phyloP scores from a whole-genome alignment of 257 asterid genomes.

The Solanum habrochaites region DNA sequence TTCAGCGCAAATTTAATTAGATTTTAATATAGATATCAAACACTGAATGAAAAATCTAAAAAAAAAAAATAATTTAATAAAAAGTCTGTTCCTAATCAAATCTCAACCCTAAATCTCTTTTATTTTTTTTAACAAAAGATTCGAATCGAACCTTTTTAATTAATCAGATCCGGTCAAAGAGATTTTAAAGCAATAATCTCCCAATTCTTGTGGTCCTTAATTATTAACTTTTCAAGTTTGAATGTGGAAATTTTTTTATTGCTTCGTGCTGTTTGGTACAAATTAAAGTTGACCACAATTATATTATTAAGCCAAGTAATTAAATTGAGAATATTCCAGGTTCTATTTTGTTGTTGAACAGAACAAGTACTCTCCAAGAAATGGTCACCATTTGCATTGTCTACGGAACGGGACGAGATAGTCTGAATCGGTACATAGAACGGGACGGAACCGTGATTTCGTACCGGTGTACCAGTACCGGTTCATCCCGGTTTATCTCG shows the following conservation, averaged over 20 bases:
- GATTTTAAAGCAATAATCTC: background rate
- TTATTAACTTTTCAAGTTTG: background rate
- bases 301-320: background rate
- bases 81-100: background rate
- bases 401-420: too few species aligned
- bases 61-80: background rate
- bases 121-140: background rate
- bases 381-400: background rate
- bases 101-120: background rate
- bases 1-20: rapidly evolving
- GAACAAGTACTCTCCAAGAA: background rate
- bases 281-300: background rate
- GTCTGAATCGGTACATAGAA: too few species aligned
- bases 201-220: background rate
- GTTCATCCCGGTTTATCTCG: too few species aligned
- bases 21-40: too few species aligned
- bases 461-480: too few species aligned
- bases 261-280: background rate
- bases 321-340: background rate
- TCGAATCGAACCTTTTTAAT: background rate
- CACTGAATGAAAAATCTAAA: rapidly evolving
- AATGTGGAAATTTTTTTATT: background rate
- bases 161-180: background rate
- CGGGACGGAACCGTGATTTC: too few species aligned
- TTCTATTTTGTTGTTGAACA: background rate